phyloP scores from a whole-genome alignment of 768 basidiomycete genomes.

The Suillus alpinus region DNA sequence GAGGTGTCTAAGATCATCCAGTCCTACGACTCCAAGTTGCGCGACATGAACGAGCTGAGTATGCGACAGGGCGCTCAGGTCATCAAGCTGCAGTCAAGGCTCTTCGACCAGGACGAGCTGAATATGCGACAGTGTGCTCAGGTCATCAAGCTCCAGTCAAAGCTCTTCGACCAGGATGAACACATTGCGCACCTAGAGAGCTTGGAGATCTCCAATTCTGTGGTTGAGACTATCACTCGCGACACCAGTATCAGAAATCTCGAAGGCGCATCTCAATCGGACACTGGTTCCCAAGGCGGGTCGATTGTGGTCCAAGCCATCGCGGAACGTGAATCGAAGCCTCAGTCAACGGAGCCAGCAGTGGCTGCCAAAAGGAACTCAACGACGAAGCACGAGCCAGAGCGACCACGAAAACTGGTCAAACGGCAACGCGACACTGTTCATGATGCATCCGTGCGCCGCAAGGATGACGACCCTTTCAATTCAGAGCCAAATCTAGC shows the following conservation, averaged over 20 bases:
- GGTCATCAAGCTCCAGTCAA: not conserved
- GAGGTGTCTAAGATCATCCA: not conserved
- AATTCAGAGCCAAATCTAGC: not conserved
- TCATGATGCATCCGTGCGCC: not conserved
- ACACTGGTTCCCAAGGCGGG: not conserved
- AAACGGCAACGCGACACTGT: not conserved
- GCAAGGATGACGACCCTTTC: not conserved
- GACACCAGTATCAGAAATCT: not conserved
- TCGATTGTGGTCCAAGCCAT: not conserved
- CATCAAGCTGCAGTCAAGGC: too few relatives aligned
- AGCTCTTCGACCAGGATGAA: not conserved
- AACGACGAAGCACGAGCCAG: not conserved
- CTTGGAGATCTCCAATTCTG: not conserved
- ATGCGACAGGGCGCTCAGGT: too few relatives aligned
- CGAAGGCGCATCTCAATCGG: not conserved
- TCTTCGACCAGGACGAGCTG: not conserved
- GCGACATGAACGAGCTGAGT: not conserved
- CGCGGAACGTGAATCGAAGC: not conserved
- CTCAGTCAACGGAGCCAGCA: not conserved
- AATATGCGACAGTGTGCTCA: not conserved
- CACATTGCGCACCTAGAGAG: not conserved
- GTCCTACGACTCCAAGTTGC: not conserved
- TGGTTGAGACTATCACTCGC: not conserved
- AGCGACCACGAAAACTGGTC: not conserved
- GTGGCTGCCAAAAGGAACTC: not conserved